Evolutionary conservation across 2,329 filamentous ascomycete species (phyloP), one percentile per base, ranked within the genome.

Genomic region (Cercospora zeae-maydis): DNA sequence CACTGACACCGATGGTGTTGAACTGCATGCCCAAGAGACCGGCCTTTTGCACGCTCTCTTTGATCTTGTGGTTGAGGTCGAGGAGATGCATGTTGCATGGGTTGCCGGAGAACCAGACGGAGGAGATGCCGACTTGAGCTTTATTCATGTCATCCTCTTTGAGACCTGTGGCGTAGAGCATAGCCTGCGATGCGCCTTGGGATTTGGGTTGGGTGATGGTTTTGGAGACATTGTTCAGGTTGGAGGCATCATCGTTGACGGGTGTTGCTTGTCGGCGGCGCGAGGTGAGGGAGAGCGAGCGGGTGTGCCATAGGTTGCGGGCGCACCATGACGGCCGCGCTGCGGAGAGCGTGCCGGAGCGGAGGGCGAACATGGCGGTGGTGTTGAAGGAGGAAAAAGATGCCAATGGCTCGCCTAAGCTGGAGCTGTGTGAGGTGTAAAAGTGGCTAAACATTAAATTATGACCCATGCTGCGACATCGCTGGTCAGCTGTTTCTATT

Each of bases 21-120:
- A 99, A 99, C 77, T 97, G 93, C 83, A 96, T 96, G 67, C 92
- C 92, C 64, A 96, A 84, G 65, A 99, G 83, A 21, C 92, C 76
- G 6, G 92, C 90, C 72, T 89, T 82, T 70, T 87, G 80, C 33
- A 91, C 88, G 66, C 88, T 86, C 74, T 89, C 84, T 70, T 86
- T 88, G 68, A 96, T 89, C 67, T 88, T 81, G 76, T 89, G 83
- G 75, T 91, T 96, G 65, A 99, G 86, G 74, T 96, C 91, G 78
- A 99, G 84, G 66, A 99, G 82, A 79, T 99, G 95, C 93, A 97
- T 99, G 81, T 99, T 99, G 83, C 95, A 99, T 27, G 95, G 95
- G 80, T 99, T 99, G 62, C 95, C 95, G 71, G 92, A 89, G 80
- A 93, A 97, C 95, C 95, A 99, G 65, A 98, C 93, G 5, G 93